A percentile compares a stretch with the other conserved stretches of the same genome.
Conservation (phyloP, 768 basidiomycete genomes). For the Rhizopogon vinicolor region DNA sequence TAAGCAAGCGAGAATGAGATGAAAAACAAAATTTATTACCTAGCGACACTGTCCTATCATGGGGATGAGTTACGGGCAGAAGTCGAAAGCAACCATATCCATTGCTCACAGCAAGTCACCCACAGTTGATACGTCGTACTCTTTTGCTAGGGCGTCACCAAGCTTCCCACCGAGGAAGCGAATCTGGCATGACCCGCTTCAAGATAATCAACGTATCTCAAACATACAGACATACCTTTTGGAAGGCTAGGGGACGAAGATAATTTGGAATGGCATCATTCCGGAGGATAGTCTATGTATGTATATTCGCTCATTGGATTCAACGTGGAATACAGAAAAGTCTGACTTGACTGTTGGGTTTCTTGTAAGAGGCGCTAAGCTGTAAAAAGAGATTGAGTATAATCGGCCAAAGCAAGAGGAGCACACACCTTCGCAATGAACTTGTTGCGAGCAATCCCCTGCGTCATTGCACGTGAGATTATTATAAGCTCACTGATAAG, state of each 20-base stretch:
- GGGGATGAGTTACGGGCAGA: background rate
- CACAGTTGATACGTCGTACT: conserved; percentile 87
- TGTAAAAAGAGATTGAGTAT: conserved; percentile 23
- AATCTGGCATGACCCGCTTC: conserved; percentile 49
- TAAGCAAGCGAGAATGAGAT: background rate
- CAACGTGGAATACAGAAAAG: conserved; percentile 1
- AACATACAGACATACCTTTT: conserved; percentile 50
- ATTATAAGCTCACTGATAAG: background rate
- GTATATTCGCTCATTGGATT: background rate
- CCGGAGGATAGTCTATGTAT: conserved; percentile 71
- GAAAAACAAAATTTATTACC: conserved; percentile 33
- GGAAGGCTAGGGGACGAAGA: conserved; percentile 80
- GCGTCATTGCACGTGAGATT: background rate
- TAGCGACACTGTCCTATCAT: conserved; percentile 47
- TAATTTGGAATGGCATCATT: conserved; percentile 82
- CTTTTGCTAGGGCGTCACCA: conserved; percentile 78
- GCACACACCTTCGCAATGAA: conserved; percentile 82
- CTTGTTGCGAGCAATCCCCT: conserved; percentile 93
- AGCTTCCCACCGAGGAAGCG: conserved; percentile 94
- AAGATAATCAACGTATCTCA: background rate
- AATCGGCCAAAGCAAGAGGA: background rate
- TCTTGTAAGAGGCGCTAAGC: conserved; percentile 89
- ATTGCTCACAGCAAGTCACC: conserved; percentile 78
- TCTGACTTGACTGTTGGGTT: conserved; percentile 78
- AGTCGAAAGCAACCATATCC: background rate